Base-by-base conservation (phyloP, 1,284 basidiomycete genomes). In the Singerocomus inundabilis region DNA sequence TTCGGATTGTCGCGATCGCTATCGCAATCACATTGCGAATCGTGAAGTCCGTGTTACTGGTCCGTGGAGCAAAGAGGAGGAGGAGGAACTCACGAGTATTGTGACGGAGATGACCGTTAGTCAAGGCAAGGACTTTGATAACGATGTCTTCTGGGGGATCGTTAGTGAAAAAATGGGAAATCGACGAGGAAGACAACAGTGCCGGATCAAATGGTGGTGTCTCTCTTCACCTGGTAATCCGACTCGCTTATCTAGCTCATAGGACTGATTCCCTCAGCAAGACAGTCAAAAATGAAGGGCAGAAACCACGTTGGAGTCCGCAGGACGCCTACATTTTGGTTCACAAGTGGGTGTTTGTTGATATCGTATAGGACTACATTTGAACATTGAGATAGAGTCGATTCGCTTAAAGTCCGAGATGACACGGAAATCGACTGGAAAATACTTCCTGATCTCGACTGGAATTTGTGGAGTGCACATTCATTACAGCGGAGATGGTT, bases 351-450 rank as follows among this genome's bases (percentile, higher is more conserved):
- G 82, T 71, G 16, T 44, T 40, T 41, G 6, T n/a, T 30, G 13
- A 34, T 9, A 26, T 46, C 15, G 30, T 33, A 24, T 8, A 13
- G 25, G 35, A 32, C 30, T 35, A 11, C 21, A 33, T 39, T 34
- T 25, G 33, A 54, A 46, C 34, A 6, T 11, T 16, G 13, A 35
- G 24, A 37, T 59, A 91, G 88, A 64, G 72, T 91, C 39, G 84
- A 85, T 57, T 82, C 85, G 0, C 67, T 90, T 43, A 78, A 83
- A 50, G 84, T 91, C 33, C 74, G 77, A 44, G 85, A 91, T 59
- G 88, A 91, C 58, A 85, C 79, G n/a, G 88, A 91, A 60, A 86
- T 91, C 46, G 84, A 89, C 59, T 91, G 89, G 88, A 90, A 88
- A 64, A 75, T 75, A 15, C 72, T 91, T 21, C 70, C 78, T 2